A percentile compares a stretch with the other conserved stretches of the same genome.
phyloP scores from a whole-genome alignment of 768 basidiomycete species.

The Tubosaeta brunneosetosa region DNA sequence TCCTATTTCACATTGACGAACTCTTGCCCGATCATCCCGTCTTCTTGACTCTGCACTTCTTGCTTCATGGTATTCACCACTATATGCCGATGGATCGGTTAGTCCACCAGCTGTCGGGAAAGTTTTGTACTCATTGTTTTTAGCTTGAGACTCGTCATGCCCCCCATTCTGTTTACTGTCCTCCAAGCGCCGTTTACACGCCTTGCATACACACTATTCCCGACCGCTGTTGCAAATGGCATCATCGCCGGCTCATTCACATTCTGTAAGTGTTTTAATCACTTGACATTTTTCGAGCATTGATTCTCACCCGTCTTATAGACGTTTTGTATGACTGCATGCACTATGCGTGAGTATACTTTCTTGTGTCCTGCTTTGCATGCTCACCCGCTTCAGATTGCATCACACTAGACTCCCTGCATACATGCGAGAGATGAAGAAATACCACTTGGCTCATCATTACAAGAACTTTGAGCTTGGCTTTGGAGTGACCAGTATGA shows the following conservation, averaged over 20 bases:
- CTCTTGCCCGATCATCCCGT: constrained; percentile 76
- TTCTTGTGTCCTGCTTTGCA: not conserved
- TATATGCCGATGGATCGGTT: constrained; percentile 95
- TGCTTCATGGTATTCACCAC: constrained; percentile 94
- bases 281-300: not conserved
- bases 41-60: constrained; percentile 84
- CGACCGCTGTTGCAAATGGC: constrained; percentile 80
- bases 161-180: constrained; percentile 72
- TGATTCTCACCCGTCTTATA: constrained; percentile 26
- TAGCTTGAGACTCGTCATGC: constrained; percentile 94
- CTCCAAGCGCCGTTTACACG: constrained; percentile 84
- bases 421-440: constrained; percentile 91
- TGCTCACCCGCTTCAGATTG: constrained; percentile 39
- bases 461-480: constrained; percentile 98
- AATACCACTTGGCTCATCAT: constrained; percentile 96
- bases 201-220: constrained; percentile 80
- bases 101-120: constrained; percentile 16
- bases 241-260: constrained; percentile 76
- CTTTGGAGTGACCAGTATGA: constrained; percentile 89
- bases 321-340: constrained; percentile 84
- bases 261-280: constrained; percentile 53
- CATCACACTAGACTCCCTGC: constrained; percentile 84
- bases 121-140: constrained; percentile 3
- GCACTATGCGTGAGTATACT: constrained; percentile 78
- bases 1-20: constrained; percentile 94